A percentile compares a stretch with the other conserved stretches of the same genome.
These are phyloP conservation scores for Picochlorum costavermella DNA, from an alignment of 139 green algal species.

Conservation along the genomic window DNA sequence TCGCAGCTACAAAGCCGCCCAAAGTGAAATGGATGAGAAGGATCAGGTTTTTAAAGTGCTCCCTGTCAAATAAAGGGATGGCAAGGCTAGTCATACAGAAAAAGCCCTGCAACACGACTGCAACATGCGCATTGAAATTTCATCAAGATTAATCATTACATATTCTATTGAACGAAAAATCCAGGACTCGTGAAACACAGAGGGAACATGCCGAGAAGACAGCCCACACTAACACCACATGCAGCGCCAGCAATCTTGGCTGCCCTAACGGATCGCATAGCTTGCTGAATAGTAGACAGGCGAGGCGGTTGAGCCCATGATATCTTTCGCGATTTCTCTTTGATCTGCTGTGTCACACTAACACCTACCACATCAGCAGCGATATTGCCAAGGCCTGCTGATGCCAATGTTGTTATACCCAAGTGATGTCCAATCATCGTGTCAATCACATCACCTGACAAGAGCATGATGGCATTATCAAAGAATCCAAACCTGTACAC, in stretches of 20 bases:
- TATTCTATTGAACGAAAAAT: conserved; percentile 11
- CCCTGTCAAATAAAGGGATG: too few species aligned
- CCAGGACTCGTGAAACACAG: conserved; percentile 19
- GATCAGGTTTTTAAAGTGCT: too few species aligned
- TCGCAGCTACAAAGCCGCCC: too few species aligned
- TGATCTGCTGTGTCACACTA: conserved; percentile 42
- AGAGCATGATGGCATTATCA: conserved; percentile 49
- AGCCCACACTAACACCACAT: conserved; percentile 50
- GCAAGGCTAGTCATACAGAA: too few species aligned
- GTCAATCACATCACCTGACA: conserved; percentile 65
- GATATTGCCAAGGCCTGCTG: conserved; percentile 44
- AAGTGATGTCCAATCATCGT: conserved; percentile 26
- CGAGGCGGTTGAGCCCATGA: conserved; percentile 12
- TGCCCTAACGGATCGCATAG: conserved; percentile 1
- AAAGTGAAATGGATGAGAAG: too few species aligned
- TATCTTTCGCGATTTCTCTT: conserved; percentile 29
- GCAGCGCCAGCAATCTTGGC: conserved; percentile 38
- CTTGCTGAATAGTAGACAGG: conserved; percentile 35
- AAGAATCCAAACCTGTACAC: conserved; percentile 26
- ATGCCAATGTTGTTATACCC: conserved; percentile 43
- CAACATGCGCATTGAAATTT: neutral
- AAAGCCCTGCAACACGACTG: too few species aligned
- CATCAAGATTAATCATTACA: neutral
- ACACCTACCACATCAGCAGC: conserved; percentile 50
- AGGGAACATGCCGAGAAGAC: conserved; percentile 51